Evolutionary conservation across 441 rosid genomes (phyloP).

Genomic region (Melastoma candidum): DNA sequence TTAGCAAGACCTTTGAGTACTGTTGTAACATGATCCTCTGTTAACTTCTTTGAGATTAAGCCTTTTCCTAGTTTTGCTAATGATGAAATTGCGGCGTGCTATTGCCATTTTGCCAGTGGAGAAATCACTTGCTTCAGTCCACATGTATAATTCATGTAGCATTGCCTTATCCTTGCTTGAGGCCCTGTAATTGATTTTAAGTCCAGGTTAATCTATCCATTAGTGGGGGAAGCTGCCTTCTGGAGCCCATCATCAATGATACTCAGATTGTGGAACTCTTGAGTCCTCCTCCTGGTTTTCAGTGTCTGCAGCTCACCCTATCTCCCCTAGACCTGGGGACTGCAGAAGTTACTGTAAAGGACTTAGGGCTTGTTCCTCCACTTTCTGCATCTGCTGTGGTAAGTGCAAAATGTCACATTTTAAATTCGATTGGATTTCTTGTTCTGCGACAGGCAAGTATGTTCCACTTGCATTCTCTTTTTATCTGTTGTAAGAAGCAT

Average conservation of each 20-base stretch:
- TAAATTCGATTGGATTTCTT: no score
- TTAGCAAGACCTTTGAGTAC: no score
- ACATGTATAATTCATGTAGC: background rate
- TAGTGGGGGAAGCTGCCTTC: slow-evolving; percentile 88
- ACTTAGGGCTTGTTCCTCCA: slow-evolving; percentile 77
- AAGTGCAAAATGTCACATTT: slow-evolving; percentile 4
- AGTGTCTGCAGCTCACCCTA: slow-evolving; percentile 64
- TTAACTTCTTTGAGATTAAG: no score
- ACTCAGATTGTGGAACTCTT: slow-evolving; percentile 72
- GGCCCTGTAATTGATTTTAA: slow-evolving; percentile 1
- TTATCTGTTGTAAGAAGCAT: background rate
- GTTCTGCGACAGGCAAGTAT: background rate
- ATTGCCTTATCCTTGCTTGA: slow-evolving; percentile 3
- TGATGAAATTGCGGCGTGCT: no score
- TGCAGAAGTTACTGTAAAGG: slow-evolving; percentile 66
- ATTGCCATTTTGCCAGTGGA: no score
- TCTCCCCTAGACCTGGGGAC: slow-evolving; percentile 83
- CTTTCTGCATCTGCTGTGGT: slow-evolving; percentile 77
- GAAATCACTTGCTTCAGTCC: background rate
- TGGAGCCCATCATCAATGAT: slow-evolving; percentile 78
- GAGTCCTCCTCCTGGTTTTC: slow-evolving; percentile 59
- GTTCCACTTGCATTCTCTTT: slow-evolving; percentile 1
- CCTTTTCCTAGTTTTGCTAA: no score
- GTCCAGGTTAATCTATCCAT: slow-evolving; percentile 76
- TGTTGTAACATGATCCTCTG: no score